These are phyloP conservation scores for Vigna hirtella DNA, from an alignment of 306 rosid genomes.

Conservation along the genomic window DNA sequence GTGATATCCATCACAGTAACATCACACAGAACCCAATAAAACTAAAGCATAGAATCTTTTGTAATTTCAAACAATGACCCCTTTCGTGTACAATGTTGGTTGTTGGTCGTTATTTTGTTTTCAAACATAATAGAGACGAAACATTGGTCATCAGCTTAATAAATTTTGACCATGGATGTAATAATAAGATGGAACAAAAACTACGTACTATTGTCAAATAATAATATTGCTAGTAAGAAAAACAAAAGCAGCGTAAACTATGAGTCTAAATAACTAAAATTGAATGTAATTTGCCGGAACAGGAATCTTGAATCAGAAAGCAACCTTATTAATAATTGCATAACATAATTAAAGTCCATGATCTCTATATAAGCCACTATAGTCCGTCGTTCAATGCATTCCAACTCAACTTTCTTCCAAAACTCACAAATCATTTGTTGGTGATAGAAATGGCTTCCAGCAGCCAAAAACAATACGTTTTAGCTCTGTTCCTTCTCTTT, in stretches of 20 bases:
- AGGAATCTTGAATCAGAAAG: background rate
- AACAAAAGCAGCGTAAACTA: background rate
- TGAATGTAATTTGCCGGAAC: background rate
- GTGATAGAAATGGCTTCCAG: conserved; percentile 39
- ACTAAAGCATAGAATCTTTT: background rate
- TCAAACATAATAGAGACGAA: background rate
- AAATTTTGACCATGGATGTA: background rate
- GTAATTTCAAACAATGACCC: background rate
- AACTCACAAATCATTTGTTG: background rate
- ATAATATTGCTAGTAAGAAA: too few relatives aligned
- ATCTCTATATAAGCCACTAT: conserved; percentile 36
- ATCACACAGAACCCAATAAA: background rate
- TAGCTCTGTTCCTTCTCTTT: conserved; percentile 23
- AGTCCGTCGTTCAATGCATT: conserved; percentile 6
- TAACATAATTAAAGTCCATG: background rate
- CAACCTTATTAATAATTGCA: conserved; percentile 12
- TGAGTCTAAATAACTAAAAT: background rate
- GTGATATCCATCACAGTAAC: background rate
- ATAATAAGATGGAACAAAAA: background rate
- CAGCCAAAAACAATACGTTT: conserved; percentile 17
- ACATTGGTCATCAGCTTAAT: background rate
- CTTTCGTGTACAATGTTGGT: background rate
- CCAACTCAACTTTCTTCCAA: conserved; percentile 12
- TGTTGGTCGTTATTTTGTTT: conserved; percentile 33
- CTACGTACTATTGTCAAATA: too few relatives aligned